A percentile compares a stretch with the other conserved stretches of the same genome.
Evolutionary conservation across 345 rosid genomes (phyloP).

Genomic region (Mallotus nudiflorus): DNA sequence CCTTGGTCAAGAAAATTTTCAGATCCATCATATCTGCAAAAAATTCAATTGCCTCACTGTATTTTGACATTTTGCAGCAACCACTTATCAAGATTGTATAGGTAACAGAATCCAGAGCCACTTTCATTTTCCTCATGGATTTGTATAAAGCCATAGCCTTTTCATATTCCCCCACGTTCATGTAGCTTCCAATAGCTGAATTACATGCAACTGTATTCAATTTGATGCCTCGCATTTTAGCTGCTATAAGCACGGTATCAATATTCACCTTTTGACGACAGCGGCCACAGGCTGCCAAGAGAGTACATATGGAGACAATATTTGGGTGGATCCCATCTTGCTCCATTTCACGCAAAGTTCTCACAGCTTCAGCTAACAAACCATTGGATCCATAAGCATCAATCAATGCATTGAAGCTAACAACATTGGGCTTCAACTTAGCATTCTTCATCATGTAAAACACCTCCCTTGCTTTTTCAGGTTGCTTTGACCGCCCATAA

Average conservation of each 20-base stretch:
- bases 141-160: slow-evolving; percentile 63
- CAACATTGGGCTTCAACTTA: slow-evolving; percentile 70
- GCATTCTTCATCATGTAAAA: slow-evolving; percentile 70
- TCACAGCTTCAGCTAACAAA: slow-evolving; percentile 72
- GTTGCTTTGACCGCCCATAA: slow-evolving; percentile 83
- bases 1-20: slow-evolving; percentile 64
- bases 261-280: slow-evolving; percentile 67
- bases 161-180: slow-evolving; percentile 78
- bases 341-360: slow-evolving; percentile 77
- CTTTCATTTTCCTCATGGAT: slow-evolving; percentile 69
- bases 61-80: slow-evolving; percentile 71
- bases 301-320: slow-evolving; percentile 77
- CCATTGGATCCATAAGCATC: slow-evolving; percentile 95
- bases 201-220: slow-evolving; percentile 81
- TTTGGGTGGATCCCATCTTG: slow-evolving; percentile 68
- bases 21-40: slow-evolving; percentile 60
- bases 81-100: slow-evolving; percentile 77
- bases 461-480: slow-evolving; percentile 70
- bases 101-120: slow-evolving; percentile 71
- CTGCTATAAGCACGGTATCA: slow-evolving; percentile 75
- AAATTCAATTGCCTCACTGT: slow-evolving; percentile 68
- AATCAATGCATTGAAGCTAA: slow-evolving; percentile 77
- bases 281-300: slow-evolving; percentile 84
- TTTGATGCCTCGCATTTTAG: slow-evolving; percentile 70
- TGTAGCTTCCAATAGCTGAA: slow-evolving; percentile 84